Conservation (phyloP, 1,284 basidiomycete species). For the Cerioporus squamosus region DNA sequence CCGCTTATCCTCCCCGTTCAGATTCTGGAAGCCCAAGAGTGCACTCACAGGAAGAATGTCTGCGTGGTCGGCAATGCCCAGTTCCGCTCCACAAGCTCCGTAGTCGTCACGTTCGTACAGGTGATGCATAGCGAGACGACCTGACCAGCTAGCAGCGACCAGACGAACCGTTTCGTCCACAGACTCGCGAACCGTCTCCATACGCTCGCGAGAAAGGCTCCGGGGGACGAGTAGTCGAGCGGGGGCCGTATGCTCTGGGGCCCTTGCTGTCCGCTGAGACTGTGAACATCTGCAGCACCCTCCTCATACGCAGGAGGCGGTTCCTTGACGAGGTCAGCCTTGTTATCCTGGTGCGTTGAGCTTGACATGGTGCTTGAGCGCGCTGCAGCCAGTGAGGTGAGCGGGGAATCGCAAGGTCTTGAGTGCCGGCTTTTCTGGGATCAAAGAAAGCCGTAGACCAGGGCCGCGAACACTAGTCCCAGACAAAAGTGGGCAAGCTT, state of each 20-base stretch:
- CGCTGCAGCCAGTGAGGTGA: no score
- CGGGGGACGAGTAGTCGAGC: constrained; percentile 64
- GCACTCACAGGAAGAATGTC: constrained; percentile 76
- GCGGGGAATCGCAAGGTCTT: background rate
- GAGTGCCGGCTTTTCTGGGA: background rate
- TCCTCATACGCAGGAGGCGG: constrained; percentile 3
- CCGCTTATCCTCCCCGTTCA: no score
- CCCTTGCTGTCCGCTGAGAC: background rate
- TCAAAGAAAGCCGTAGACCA: background rate
- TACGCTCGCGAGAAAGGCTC: constrained; percentile 55
- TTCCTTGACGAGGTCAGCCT: background rate
- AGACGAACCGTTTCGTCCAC: constrained; percentile 73
- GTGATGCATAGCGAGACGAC: constrained; percentile 85
- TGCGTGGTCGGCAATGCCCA: constrained; percentile 83
- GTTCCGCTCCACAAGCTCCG: constrained; percentile 69
- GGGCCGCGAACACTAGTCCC: background rate
- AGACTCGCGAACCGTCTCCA: constrained; percentile 66
- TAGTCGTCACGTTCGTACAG: constrained; percentile 83
- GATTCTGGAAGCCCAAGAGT: no score
- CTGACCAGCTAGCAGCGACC: constrained; percentile 78
- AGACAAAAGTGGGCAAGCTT: background rate
- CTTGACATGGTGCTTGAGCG: constrained; percentile 10
- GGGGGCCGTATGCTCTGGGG: constrained; percentile 41
- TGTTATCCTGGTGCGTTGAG: constrained; percentile 2
- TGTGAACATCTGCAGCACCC: background rate